Evolutionary conservation across 163 green algal species (phyloP).

Genomic region (Volvox carteri): DNA sequence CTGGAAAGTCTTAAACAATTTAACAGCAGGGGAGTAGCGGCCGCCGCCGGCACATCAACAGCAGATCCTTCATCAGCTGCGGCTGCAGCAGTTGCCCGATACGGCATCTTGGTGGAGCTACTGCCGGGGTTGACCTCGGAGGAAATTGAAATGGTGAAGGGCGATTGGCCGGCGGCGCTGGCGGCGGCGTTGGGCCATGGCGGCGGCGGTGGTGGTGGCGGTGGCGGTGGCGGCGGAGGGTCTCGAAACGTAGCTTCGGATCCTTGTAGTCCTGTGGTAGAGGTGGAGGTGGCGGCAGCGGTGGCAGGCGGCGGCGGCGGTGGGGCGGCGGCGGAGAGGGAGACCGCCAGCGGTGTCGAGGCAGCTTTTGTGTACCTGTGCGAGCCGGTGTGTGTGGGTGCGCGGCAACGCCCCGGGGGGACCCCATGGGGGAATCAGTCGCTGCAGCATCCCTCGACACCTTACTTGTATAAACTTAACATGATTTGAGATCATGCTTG

Average conservation of each 20-base stretch:
- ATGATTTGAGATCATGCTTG: too few relatives aligned
- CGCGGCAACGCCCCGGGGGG: background rate
- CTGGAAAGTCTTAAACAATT: too few relatives aligned
- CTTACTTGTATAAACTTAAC: too few relatives aligned
- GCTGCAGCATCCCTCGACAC: too few relatives aligned
- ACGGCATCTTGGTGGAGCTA: background rate
- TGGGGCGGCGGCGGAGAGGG: background rate
- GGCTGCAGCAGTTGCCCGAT: background rate
- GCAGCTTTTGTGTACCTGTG: background rate
- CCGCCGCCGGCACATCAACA: too few relatives aligned
- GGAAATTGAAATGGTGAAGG: background rate
- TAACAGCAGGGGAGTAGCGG: too few relatives aligned
- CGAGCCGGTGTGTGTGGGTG: background rate
- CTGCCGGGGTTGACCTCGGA: background rate
- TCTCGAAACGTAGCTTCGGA: background rate
- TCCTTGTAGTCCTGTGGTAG: background rate
- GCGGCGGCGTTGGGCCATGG: background rate
- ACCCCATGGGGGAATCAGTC: too few relatives aligned
- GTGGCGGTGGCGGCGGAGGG: background rate
- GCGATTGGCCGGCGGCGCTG: conserved; percentile 24
- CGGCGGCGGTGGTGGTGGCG: background rate
- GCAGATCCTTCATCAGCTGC: background rate
- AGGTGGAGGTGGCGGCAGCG: background rate
- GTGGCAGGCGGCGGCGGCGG: background rate
- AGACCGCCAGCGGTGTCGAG: background rate